Conservation (phyloP, 2,329 filamentous ascomycete species). For the Colletotrichum spaethianum region DNA sequence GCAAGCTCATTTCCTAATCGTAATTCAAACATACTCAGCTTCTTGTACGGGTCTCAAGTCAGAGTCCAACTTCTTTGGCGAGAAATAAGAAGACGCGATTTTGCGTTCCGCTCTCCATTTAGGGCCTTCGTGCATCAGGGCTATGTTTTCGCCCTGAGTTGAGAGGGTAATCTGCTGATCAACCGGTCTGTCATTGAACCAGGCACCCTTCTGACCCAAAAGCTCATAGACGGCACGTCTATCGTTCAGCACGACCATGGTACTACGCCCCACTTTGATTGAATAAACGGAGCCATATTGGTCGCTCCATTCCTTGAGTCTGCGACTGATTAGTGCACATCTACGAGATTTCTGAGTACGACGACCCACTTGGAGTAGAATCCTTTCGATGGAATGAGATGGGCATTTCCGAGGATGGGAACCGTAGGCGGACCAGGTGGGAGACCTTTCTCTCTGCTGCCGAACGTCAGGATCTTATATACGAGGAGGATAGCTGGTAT, state of each 20-base stretch:
- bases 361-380: conserved; percentile 34
- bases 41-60: conserved; percentile 61
- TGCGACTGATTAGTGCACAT: conserved; percentile 33
- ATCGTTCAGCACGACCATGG: conserved; percentile 57
- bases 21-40: conserved; percentile 56
- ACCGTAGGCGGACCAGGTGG: conserved; percentile 55
- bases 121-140: conserved; percentile 60
- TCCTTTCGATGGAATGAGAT: conserved; percentile 40
- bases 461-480: conserved; percentile 17
- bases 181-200: conserved; percentile 58
- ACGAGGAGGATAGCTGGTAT: background rate
- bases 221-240: conserved; percentile 57
- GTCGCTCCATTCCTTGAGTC: conserved; percentile 59
- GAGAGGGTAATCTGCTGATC: background rate
- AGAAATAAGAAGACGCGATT: conserved; percentile 60
- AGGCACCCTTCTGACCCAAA: conserved; percentile 59
- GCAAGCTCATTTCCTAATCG: background rate
- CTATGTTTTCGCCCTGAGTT: conserved; percentile 11
- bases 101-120: conserved; percentile 61
- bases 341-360: too few relatives aligned
- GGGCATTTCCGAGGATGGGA: conserved; percentile 58
- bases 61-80: conserved; percentile 54
- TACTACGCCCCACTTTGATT: conserved; percentile 58
- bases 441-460: conserved; percentile 25
- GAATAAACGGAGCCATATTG: conserved; percentile 58